Conservation (phyloP, 2,329 filamentous ascomycete species). For the Malbranchea zuffiana region DNA sequence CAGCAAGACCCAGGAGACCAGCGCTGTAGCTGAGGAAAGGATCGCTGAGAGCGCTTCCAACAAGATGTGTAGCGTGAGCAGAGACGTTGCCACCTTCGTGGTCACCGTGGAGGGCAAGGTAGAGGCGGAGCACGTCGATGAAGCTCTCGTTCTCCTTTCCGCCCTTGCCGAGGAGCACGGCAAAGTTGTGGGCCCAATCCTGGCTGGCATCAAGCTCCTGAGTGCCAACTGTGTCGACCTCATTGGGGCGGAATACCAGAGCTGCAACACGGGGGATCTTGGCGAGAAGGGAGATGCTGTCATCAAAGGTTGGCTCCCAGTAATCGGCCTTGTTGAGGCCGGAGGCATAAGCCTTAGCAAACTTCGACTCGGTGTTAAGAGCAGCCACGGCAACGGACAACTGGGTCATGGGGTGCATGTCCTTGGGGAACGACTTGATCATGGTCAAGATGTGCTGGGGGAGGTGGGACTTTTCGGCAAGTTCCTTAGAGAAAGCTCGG, state of each 20-base stretch:
- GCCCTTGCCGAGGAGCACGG: slow-evolving; percentile 79
- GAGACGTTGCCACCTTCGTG: slow-evolving; percentile 98
- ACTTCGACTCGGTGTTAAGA: slow-evolving; percentile 88
- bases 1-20: slow-evolving; percentile 86
- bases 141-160: slow-evolving; percentile 81
- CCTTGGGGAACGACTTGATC: slow-evolving; percentile 77
- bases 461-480: slow-evolving; percentile 75
- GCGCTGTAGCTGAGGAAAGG: slow-evolving; percentile 94
- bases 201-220: slow-evolving; percentile 66
- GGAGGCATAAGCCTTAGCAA: slow-evolving; percentile 83
- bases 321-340: slow-evolving; percentile 93
- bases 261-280: slow-evolving; percentile 95
- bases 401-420: slow-evolving; percentile 97
- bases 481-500: slow-evolving; percentile 68
- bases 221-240: slow-evolving; percentile 60
- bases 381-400: slow-evolving; percentile 90
- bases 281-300: slow-evolving; percentile 82
- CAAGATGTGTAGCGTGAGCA: slow-evolving; percentile 86
- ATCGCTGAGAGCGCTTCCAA: slow-evolving; percentile 87
- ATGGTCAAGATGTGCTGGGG: slow-evolving; percentile 76
- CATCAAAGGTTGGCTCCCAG: slow-evolving; percentile 97
- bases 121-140: slow-evolving; percentile 86
- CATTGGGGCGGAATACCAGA: slow-evolving; percentile 91
- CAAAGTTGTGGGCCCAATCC: slow-evolving; percentile 99
- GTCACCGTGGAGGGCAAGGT: slow-evolving; percentile 92